These are phyloP conservation scores for Microbotryum lychnidis-dioicae DNA, from an alignment of 1,284 basidiomycete genomes.

Conservation along the genomic window DNA sequence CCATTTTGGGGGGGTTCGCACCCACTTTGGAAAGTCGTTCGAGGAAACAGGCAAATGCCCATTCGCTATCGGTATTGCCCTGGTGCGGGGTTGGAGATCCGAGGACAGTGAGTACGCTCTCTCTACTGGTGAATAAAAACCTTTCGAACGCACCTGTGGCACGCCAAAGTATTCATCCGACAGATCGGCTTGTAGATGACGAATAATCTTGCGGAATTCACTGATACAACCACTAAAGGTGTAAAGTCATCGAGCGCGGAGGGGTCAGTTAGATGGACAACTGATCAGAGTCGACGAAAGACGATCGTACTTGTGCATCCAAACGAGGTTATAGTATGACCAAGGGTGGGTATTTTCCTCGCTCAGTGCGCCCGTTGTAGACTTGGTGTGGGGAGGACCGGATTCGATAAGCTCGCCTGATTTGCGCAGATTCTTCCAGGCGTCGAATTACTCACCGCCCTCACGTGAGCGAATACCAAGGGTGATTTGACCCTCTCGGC, in stretches of 20 bases:
- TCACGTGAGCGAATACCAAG: conserved; percentile 57
- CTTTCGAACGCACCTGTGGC: no score
- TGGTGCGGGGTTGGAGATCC: conserved; percentile 57
- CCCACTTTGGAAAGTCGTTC: conserved; percentile 55
- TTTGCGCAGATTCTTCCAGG: neutral
- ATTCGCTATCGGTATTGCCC: conserved; percentile 87
- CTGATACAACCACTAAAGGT: conserved; percentile 50
- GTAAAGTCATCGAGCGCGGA: conserved; percentile 11
- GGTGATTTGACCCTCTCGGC: conserved; percentile 93
- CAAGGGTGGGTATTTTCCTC: conserved; percentile 66
- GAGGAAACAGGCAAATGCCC: conserved; percentile 85
- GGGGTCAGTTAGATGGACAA: neutral
- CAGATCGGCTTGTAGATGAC: conserved; percentile 57
- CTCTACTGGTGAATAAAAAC: no score
- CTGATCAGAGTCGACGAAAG: no score
- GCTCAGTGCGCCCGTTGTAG: conserved; percentile 62
- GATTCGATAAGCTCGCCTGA: conserved; percentile 6
- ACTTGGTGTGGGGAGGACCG: conserved; percentile 1
- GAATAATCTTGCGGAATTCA: conserved; percentile 70
- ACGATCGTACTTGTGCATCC: conserved; percentile 81
- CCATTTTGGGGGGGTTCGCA: neutral
- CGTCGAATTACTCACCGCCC: conserved; percentile 13
- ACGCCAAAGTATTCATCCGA: no score
- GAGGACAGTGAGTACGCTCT: no score
- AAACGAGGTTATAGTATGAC: conserved; percentile 47